Evolutionary conservation across 228 moss, liverwort and hornwort species (phyloP).

Genomic region (Sphagnum magellanicum): DNA sequence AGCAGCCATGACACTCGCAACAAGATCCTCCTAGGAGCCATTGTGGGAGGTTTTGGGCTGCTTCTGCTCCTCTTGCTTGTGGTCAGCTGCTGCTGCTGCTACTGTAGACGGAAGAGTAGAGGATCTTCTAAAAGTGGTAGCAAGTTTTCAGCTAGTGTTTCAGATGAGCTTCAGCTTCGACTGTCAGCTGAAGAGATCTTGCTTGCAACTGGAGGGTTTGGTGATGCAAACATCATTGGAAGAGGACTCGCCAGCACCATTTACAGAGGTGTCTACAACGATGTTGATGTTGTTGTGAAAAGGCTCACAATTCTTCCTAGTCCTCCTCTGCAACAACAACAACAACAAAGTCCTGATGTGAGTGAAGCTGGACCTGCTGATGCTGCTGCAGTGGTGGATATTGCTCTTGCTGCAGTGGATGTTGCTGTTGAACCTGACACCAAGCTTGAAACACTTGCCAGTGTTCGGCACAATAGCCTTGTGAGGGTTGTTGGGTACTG

Average conservation of each 20-base stretch:
- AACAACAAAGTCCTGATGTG: background rate
- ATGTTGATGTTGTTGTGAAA: conserved; percentile 34
- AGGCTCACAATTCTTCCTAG: conserved; percentile 13
- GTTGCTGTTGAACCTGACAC: too few relatives aligned
- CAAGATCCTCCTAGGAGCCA: background rate
- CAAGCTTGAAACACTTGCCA: conserved; percentile 33
- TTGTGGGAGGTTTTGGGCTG: background rate
- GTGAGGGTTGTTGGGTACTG: conserved; percentile 47
- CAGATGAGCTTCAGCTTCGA: conserved; percentile 19
- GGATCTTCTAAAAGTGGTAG: background rate
- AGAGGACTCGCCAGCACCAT: conserved; percentile 28
- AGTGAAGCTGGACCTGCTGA: background rate
- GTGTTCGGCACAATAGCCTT: conserved; percentile 39
- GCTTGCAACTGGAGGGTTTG: conserved; percentile 24
- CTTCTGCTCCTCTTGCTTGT: background rate
- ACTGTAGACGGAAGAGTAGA: background rate
- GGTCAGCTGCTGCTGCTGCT: background rate
- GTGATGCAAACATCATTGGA: conserved; percentile 16
- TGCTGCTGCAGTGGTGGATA: too few relatives aligned
- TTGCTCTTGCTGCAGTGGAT: too few relatives aligned
- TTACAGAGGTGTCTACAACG: conserved; percentile 24
- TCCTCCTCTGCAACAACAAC: too few relatives aligned
- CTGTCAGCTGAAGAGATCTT: conserved; percentile 18
- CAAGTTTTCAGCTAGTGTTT: conserved; percentile 19
- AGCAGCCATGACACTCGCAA: background rate